phyloP scores from a whole-genome alignment of 768 basidiomycete genomes.

The Dentipellis sp. region DNA sequence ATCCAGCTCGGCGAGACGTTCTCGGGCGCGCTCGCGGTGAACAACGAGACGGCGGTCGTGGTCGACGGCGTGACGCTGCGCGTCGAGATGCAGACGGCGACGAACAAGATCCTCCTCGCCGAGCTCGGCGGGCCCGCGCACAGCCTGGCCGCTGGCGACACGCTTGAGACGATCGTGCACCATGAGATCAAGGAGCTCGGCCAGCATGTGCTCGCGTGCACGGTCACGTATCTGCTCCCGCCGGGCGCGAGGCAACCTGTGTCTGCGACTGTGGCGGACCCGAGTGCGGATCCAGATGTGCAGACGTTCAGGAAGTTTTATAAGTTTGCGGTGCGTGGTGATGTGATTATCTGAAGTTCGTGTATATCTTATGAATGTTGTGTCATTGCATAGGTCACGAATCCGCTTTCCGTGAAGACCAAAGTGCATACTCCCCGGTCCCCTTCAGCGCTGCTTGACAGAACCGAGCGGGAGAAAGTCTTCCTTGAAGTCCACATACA shows the following conservation, averaged over 20 bases:
- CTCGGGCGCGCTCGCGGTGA: slow-evolving; percentile 70
- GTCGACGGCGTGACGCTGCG: slow-evolving; percentile 57
- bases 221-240: slow-evolving; percentile 73
- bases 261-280: slow-evolving; percentile 25
- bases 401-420: slow-evolving; percentile 91
- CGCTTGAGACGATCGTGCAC: slow-evolving; percentile 57
- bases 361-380: neutral
- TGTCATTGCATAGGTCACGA: slow-evolving; percentile 57
- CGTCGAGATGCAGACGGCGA: slow-evolving; percentile 82
- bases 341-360: neutral
- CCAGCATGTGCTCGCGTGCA: slow-evolving; percentile 81
- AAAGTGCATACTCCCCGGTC: slow-evolving; percentile 77
- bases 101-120: slow-evolving; percentile 49
- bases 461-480: slow-evolving; percentile 64
- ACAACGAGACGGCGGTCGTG: slow-evolving; percentile 61
- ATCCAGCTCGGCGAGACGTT: slow-evolving; percentile 91
- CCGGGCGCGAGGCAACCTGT: slow-evolving; percentile 43
- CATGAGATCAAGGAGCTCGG: slow-evolving; percentile 95
- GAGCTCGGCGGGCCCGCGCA: slow-evolving; percentile 52
- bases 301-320: slow-evolving; percentile 84
- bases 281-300: slow-evolving; percentile 38
- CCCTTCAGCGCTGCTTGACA: slow-evolving; percentile 58
- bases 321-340: slow-evolving; percentile 70
- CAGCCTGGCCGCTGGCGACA: slow-evolving; percentile 44
- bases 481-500: slow-evolving; percentile 16